phyloP scores from a whole-genome alignment of 805 yeast species.

The Tetrapisispora iriomotensis region DNA sequence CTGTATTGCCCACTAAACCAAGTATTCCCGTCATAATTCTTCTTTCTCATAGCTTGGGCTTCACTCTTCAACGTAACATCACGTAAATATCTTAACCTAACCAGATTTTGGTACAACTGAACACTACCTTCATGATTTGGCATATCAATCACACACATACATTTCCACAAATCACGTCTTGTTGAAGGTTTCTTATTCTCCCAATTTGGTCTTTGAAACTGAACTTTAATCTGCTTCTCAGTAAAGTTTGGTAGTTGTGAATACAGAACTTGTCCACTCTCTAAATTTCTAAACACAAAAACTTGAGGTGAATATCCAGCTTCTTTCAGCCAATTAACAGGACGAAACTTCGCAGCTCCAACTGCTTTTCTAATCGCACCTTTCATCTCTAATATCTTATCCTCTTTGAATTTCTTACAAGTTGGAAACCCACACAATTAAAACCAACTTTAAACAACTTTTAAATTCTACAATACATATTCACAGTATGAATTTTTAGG shows the following conservation, averaged over 20 bases:
- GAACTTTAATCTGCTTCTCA: constrained; percentile 43
- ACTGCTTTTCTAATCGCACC: not conserved
- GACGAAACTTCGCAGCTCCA: constrained; percentile 38
- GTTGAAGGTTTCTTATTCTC: constrained; percentile 70
- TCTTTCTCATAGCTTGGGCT: constrained; percentile 59
- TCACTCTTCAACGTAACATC: constrained; percentile 50
- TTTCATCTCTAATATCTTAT: not conserved
- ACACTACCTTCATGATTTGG: constrained; percentile 52
- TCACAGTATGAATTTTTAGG: too few relatives aligned
- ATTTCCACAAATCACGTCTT: constrained; percentile 83
- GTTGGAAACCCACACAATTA: not conserved
- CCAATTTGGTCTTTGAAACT: constrained; percentile 76
- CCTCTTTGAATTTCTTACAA: constrained; percentile 2
- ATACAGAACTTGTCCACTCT: constrained; percentile 82
- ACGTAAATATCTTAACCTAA: constrained; percentile 64
- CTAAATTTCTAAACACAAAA: constrained; percentile 71
- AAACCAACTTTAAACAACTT: too few relatives aligned
- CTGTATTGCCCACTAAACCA: constrained; percentile 86
- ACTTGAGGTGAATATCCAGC: constrained; percentile 76
- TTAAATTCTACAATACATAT: too few relatives aligned
- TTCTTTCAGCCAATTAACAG: constrained; percentile 45
- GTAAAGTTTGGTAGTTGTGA: constrained; percentile 64
- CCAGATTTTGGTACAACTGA: constrained; percentile 63
- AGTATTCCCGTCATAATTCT: constrained; percentile 65
- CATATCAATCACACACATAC: constrained; percentile 75